Conservation (phyloP, 306 rosid species). For the Malus orientalis region DNA sequence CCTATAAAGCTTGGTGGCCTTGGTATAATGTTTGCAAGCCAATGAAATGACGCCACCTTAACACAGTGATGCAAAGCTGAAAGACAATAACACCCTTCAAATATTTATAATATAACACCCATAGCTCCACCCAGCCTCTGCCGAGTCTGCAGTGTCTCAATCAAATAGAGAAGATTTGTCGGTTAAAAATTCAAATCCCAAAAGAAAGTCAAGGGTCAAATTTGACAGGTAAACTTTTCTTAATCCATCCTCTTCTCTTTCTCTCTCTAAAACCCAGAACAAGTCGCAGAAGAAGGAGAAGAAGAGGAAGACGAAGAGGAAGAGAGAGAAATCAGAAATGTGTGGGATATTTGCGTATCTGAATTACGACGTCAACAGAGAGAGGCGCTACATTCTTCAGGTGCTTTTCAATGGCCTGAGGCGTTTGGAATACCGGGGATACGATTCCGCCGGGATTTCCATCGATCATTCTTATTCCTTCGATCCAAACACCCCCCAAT, state of each 20-base stretch:
- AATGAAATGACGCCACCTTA: conserved; percentile 3
- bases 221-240: not conserved
- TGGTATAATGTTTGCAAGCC: not conserved
- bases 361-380: conserved; percentile 76
- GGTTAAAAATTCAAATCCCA: not conserved
- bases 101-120: not conserved
- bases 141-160: not conserved
- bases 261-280: not conserved
- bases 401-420: conserved; percentile 86
- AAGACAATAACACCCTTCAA: not conserved
- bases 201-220: conserved; percentile 16
- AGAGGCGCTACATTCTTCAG: conserved; percentile 77
- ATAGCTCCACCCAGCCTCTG: not conserved
- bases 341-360: conserved; percentile 97
- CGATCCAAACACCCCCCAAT: conserved; percentile 19
- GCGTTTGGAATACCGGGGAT: conserved; percentile 88
- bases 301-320: conserved; percentile 1
- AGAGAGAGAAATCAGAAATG: conserved; percentile 43
- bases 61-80: not conserved
- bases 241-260: not conserved
- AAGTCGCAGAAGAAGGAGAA: not conserved
- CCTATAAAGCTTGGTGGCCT: not conserved
- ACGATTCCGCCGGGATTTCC: conserved; percentile 93
- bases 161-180: not conserved
- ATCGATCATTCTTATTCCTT: conserved; percentile 39